A percentile compares a stretch with the other conserved stretches of the same genome.
Conservation (phyloP, 495 filamentous ascomycete species). For the Neurospora hispaniola region DNA sequence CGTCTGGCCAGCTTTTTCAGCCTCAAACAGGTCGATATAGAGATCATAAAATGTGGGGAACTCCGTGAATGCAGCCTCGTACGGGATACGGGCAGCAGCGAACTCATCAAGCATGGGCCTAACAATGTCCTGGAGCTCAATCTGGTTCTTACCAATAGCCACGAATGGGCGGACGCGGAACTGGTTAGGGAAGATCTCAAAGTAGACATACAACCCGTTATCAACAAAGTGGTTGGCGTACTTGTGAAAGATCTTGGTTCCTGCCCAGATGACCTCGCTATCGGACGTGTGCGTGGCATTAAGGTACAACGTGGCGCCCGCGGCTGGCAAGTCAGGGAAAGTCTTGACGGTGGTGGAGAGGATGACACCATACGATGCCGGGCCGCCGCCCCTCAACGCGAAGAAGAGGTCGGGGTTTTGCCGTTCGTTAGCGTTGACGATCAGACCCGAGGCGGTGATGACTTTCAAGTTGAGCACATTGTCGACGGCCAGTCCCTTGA, state of each 20-base stretch:
- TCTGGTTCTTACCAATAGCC: constrained; percentile 20
- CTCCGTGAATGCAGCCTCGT: constrained; percentile 17
- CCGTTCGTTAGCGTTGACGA: constrained; percentile 36
- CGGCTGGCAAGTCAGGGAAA: constrained; percentile 22
- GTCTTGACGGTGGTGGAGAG: constrained; percentile 40
- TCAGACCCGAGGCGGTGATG: constrained; percentile 41
- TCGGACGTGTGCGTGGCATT: constrained; percentile 21
- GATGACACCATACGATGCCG: constrained; percentile 45
- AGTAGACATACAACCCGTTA: constrained; percentile 35
- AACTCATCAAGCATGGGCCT: constrained; percentile 30
- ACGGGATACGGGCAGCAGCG: constrained; percentile 11
- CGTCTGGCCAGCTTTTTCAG: constrained; percentile 11
- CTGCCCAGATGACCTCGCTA: constrained; percentile 32
- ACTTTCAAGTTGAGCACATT: constrained; percentile 45
- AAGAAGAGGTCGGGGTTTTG: constrained; percentile 48
- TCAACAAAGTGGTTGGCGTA: constrained; percentile 31
- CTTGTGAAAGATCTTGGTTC: constrained; percentile 33
- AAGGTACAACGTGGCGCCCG: constrained; percentile 21
- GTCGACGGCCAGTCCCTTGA: constrained; percentile 48
- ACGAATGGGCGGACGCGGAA: constrained; percentile 26
- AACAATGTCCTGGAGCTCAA: constrained; percentile 20
- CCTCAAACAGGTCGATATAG: constrained; percentile 30
- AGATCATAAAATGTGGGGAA: constrained; percentile 29
- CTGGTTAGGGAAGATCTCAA: constrained; percentile 17
- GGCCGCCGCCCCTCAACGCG: constrained; percentile 45